Base-by-base conservation (phyloP, 2,329 filamentous ascomycete genomes). In the Nakataea oryzae region DNA sequence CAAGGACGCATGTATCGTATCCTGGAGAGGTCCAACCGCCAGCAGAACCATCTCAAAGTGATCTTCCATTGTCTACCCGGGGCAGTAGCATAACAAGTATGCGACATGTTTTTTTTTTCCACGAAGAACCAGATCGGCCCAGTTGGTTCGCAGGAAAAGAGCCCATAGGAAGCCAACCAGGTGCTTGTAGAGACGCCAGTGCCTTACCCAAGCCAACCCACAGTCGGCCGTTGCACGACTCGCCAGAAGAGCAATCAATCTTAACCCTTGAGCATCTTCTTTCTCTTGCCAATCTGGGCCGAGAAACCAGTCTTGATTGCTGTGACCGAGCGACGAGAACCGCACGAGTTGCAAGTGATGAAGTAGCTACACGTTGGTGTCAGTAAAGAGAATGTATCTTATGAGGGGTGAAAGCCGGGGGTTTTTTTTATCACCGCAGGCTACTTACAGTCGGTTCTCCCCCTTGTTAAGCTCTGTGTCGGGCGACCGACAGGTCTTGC, bases 231-330 rank as follows among this genome's bases (percentile, higher is more conserved):
- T 24, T 7, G 11, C 17, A 21, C 41, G 14, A 21, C 17, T 21
- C 4, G 41, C 41, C 8, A 50, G 41, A 50, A 50, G 58, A 62
- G 9, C 61, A 54, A 50, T 66, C n/a, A n/a, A n/a, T n/a, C n/a
- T 83, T 92, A 96, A 77, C 83, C 89, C 77, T 91, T 41, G 17
- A 41, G 86, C 81, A 92, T 89, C 86, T 96, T 96, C 84, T 87
- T 95, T 85, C 95, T 89, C 89, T 97, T 97, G 76, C 95, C 95
- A 77, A 99, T 90, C 80, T 97, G 95, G 77, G 95, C 95, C 72
- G 93, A 96, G 92, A 99, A 99, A 92, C 95, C 95, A 65, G 92
- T 96, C 88, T 99, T 99, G 89, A 99, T 99, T 69, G 95, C 93
- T 64, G 91, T 91, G 74, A 97, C 93, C 72, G 87, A 92, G 74